A percentile compares a stretch with the other conserved stretches of the same genome.
phyloP scores from a whole-genome alignment of 2,329 filamentous ascomycete genomes.

The Aschersonia sp. region DNA sequence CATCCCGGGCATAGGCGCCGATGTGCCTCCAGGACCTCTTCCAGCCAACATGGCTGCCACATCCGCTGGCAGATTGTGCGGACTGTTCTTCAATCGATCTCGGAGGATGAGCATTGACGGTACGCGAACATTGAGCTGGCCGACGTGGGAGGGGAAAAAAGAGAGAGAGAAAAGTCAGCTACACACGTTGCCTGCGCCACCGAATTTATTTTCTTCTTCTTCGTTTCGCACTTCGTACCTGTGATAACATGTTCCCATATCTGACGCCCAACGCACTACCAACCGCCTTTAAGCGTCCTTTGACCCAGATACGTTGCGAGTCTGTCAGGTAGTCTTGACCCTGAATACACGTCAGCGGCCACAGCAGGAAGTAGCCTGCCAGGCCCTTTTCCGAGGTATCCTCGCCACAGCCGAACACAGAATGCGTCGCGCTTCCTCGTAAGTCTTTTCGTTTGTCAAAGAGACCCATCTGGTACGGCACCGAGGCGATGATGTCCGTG shows the following conservation, averaged over 20 bases:
- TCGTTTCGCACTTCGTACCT: constrained; percentile 19
- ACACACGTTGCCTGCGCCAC: no score
- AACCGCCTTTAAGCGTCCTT: constrained; percentile 37
- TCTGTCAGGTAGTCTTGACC: constrained; percentile 45
- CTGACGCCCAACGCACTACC: constrained; percentile 39
- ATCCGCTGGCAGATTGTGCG: background rate
- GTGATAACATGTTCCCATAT: constrained; percentile 39
- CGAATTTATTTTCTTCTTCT: background rate
- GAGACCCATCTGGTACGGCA: constrained; percentile 47
- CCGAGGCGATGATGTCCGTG: constrained; percentile 41
- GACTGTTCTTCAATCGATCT: constrained; percentile 16
- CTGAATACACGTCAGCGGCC: constrained; percentile 38
- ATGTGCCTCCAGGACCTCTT: background rate
- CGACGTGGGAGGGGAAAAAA: background rate
- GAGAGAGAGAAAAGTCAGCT: background rate
- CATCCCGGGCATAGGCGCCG: background rate
- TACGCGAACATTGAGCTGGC: constrained; percentile 38
- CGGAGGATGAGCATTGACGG: constrained; percentile 46
- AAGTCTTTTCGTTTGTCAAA: constrained; percentile 28
- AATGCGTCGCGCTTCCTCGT: constrained; percentile 21
- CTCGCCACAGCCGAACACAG: constrained; percentile 32
- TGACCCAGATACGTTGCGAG: constrained; percentile 38
- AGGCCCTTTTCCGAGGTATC: constrained; percentile 35
- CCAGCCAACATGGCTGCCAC: background rate
- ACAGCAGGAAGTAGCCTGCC: constrained; percentile 42